phyloP scores from a whole-genome alignment of 2,329 filamentous ascomycete species.

The Scedosporium aurantiacum region DNA sequence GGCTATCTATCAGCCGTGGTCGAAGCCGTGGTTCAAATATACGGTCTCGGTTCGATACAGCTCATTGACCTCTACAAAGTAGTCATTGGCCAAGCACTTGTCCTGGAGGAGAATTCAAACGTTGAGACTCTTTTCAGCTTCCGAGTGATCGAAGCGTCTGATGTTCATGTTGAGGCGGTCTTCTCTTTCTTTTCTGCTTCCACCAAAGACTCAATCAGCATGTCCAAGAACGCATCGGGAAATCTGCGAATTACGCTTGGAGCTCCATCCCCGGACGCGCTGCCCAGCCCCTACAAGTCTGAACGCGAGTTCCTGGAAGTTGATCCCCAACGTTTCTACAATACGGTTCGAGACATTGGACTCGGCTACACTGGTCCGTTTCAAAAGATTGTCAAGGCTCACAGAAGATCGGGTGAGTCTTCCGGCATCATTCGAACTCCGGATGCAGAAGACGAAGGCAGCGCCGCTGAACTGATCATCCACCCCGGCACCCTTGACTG shows the following conservation, averaged over 20 bases:
- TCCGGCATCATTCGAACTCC: neutral
- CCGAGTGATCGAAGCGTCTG: neutral
- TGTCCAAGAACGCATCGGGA: neutral
- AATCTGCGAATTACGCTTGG: neutral
- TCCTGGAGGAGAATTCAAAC: neutral
- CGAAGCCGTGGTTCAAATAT: slow-evolving; percentile 30
- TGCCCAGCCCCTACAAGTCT: neutral
- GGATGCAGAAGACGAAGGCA: neutral
- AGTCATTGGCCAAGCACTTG: neutral
- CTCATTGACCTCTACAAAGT: neutral
- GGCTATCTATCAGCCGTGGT: slow-evolving; percentile 40
- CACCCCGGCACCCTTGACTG: neutral
- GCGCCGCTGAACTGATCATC: neutral
- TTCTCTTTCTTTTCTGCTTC: neutral
- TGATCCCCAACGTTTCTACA: neutral
- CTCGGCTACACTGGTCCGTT: neutral
- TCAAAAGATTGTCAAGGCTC: neutral
- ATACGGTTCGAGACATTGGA: neutral
- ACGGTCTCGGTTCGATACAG: neutral
- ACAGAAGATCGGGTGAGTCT: neutral
- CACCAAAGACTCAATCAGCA: neutral
- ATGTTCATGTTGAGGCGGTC: neutral
- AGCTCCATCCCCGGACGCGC: neutral
- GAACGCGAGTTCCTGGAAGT: neutral
- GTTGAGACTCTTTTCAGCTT: neutral